Evolutionary conservation across 176 grass and related monocot species (phyloP), one percentile per base, ranked within the genome.

Genomic region (Eragrostis curvula): DNA sequence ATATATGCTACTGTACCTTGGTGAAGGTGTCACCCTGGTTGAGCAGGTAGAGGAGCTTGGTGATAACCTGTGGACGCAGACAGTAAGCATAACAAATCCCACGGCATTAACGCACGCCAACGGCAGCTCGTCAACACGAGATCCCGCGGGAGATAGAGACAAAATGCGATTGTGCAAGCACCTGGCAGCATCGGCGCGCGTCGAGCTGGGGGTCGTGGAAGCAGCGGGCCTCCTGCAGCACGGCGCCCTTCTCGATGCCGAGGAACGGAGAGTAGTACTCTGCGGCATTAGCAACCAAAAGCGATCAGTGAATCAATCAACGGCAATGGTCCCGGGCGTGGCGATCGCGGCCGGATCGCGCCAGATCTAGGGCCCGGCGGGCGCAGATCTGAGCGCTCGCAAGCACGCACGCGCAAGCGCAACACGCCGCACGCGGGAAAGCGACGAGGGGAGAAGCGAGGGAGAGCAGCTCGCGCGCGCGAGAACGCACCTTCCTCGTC

Each of bases 21-120:
- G 93, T 99, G 60, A 99, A 99, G 51, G 91, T 96, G 57, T 99
- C 97, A 15, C 97, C 97, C 90, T 99, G 97, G 82, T 96, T 99
- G 80, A 99, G 97, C 74, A 99, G 82, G 81, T 99, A 99, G 29
- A 99, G 88, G 52, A 99, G 93, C 83, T 99, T 99, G 67, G 97
- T 99, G 85, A 99, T 99, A 14, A 99, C 97, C 97, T 98, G 66
- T 18, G 88, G 74, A 14, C 12, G 58, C 42, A 39, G 12, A 69
- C 8, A 57, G 45, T 75, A 86, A 43, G 36, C 65, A 88, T 79
- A 51, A 92, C 43, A 24, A 85, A 70, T 50, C 62, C 70, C 16
- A 28, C 15, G 1, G 27, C 21, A 70, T 23, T 5, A 4, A 51
- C 20, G 36, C 32, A 50, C 14, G 36, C 13, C 62, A 65, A 36